phyloP scores from a whole-genome alignment of 139 green algal species.

The Chlamydomonas sp. region DNA sequence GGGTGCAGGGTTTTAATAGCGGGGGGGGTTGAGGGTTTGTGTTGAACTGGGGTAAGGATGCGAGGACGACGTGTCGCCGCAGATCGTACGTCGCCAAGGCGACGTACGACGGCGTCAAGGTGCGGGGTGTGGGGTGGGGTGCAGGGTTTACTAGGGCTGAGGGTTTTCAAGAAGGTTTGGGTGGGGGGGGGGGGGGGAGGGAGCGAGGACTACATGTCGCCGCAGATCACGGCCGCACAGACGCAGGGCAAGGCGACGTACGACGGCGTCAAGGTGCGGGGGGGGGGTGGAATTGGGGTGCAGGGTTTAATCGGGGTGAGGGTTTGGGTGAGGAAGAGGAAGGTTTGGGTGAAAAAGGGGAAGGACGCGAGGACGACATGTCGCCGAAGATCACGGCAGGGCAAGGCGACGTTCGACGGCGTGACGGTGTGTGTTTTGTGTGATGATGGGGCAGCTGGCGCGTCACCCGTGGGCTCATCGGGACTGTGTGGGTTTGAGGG shows the following conservation, averaged over 20 bases:
- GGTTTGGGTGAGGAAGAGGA: neutral
- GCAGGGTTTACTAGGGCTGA: too few relatives aligned
- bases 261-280: constrained; percentile 32
- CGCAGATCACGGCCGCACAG: constrained; percentile 26
- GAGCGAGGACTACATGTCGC: constrained; percentile 42
- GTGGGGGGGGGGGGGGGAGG: too few relatives aligned
- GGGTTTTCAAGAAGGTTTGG: neutral
- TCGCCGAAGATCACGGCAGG: constrained; percentile 28
- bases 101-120: constrained; percentile 39
- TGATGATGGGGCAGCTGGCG: too few relatives aligned
- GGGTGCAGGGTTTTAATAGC: too few relatives aligned
- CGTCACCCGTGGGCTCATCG: too few relatives aligned
- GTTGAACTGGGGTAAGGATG: neutral
- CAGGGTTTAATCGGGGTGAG: too few relatives aligned
- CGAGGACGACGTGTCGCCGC: constrained; percentile 38
- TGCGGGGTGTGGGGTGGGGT: neutral
- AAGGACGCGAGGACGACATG: constrained; percentile 37
- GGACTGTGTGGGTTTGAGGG: too few relatives aligned
- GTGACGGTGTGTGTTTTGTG: constrained; percentile 8
- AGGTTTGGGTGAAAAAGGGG: neutral
- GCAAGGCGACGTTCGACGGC: constrained; percentile 37
- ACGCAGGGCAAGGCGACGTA: constrained; percentile 27
- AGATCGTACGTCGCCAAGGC: constrained; percentile 26
- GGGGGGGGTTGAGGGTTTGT: neutral
- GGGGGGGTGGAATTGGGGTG: neutral